These are phyloP conservation scores for Exophiala mesophila DNA, from an alignment of 2,329 filamentous ascomycete genomes.

Conservation along the genomic window DNA sequence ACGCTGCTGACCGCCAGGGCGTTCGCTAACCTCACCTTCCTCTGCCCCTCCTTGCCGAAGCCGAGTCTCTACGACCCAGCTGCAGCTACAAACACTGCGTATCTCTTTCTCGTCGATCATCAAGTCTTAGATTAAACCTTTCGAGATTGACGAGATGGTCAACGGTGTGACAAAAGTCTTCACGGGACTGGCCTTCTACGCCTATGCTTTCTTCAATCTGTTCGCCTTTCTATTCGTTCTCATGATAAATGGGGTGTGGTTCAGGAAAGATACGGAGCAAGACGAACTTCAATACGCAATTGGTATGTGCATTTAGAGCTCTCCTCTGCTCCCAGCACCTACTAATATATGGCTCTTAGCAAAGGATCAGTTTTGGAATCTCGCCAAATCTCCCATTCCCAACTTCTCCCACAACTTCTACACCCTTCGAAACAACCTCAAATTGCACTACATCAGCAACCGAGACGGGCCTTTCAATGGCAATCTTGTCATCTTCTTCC, in stretches of 20 bases:
- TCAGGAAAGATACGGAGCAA: slow-evolving; percentile 35
- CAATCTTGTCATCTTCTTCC: slow-evolving; percentile 49
- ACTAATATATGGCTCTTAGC: slow-evolving; percentile 33
- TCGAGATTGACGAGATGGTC: not conserved
- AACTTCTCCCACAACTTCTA: slow-evolving; percentile 49
- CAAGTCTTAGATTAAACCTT: too few species aligned
- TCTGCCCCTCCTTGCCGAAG: too few species aligned
- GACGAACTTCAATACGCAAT: slow-evolving; percentile 38
- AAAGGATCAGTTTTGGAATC: slow-evolving; percentile 50
- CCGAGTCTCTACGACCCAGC: too few species aligned
- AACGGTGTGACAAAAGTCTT: not conserved
- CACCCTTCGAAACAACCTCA: slow-evolving; percentile 44
- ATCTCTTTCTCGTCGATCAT: too few species aligned
- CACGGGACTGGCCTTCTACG: slow-evolving; percentile 14
- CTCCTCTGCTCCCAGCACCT: not conserved
- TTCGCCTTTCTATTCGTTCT: slow-evolving; percentile 31
- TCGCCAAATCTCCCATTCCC: slow-evolving; percentile 38
- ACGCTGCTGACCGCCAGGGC: too few species aligned
- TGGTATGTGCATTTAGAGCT: slow-evolving; percentile 29
- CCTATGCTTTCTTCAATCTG: slow-evolving; percentile 34
- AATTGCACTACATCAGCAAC: slow-evolving; percentile 53
- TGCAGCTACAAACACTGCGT: too few species aligned
- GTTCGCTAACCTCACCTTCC: too few species aligned
- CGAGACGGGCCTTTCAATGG: slow-evolving; percentile 27
- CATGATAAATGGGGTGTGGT: slow-evolving; percentile 34